These are phyloP conservation scores for Aspergillus phoenicis DNA, from an alignment of 2,329 filamentous ascomycete species.

Conservation along the genomic window DNA sequence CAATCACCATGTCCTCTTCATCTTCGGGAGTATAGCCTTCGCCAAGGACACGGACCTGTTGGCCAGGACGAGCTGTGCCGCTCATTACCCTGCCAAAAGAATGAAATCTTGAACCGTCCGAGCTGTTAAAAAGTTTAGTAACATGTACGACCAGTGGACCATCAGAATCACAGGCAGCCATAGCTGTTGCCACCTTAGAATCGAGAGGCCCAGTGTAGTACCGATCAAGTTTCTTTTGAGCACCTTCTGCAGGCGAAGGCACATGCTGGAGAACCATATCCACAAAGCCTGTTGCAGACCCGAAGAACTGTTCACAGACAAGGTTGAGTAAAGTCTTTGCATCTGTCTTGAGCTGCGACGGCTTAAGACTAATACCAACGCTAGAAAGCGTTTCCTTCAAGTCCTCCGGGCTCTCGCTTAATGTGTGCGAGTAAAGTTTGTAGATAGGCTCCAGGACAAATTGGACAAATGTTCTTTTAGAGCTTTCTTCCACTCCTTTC, in stretches of 20 bases:
- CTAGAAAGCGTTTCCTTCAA: constrained; percentile 75
- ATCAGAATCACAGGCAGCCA: constrained; percentile 81
- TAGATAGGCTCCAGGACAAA: constrained; percentile 97
- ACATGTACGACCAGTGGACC: constrained; percentile 90
- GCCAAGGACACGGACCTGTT: constrained; percentile 85
- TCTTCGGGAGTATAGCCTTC: constrained; percentile 96
- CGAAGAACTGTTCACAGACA: constrained; percentile 95
- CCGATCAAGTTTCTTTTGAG: constrained; percentile 73
- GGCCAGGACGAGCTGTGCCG: constrained; percentile 79
- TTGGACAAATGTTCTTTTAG: constrained; percentile 86
- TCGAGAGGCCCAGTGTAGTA: constrained; percentile 93
- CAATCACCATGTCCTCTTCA: constrained; percentile 93
- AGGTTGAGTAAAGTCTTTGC: constrained; percentile 84
- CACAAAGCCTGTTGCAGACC: constrained; percentile 83
- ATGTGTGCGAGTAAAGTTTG: constrained; percentile 93
- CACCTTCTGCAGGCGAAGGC: constrained; percentile 80
- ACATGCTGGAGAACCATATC: constrained; percentile 93
- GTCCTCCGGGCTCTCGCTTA: constrained; percentile 85
- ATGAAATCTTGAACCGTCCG: constrained; percentile 88
- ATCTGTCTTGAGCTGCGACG: constrained; percentile 87
- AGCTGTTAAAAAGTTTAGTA: constrained; percentile 88
- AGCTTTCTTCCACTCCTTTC: constrained; percentile 77
- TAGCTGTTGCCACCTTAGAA: constrained; percentile 75
- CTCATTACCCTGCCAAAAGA: constrained; percentile 91
- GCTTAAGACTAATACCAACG: constrained; percentile 84